These are phyloP conservation scores for Voacanga thouarsii DNA, from an alignment of 257 asterid species.

Conservation along the genomic window DNA sequence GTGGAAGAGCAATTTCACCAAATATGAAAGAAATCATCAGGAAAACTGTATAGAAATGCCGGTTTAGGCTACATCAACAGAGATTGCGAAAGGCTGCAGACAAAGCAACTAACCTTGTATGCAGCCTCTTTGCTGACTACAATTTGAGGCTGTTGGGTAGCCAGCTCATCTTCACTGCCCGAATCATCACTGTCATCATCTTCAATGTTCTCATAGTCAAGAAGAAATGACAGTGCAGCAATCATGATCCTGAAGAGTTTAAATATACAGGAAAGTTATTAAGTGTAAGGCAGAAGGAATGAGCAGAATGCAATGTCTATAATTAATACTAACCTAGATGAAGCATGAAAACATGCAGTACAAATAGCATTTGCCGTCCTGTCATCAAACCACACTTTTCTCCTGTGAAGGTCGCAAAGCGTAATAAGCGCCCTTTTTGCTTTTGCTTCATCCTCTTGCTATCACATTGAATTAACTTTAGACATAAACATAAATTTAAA, in stretches of 20 bases:
- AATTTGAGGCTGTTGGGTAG: conserved; percentile 51
- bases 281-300: not conserved
- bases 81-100: conserved; percentile 11
- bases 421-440: conserved; percentile 77
- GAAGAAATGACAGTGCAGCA: conserved; percentile 86
- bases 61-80: not conserved
- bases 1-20: not conserved
- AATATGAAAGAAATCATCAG: not conserved
- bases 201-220: conserved; percentile 85
- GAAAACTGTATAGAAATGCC: not conserved
- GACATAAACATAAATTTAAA: conserved; percentile 10
- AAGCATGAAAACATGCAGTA: conserved; percentile 76
- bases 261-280: conserved; percentile 11
- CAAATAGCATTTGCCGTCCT: conserved; percentile 94
- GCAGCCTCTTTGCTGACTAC: conserved; percentile 70
- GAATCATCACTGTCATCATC: conserved; percentile 72
- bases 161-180: conserved; percentile 63
- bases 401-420: conserved; percentile 77
- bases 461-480: conserved; percentile 20
- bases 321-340: conserved; percentile 47
- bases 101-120: conserved; percentile 66
- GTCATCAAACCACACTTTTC: conserved; percentile 88
- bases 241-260: conserved; percentile 76
- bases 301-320: not conserved
- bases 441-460: conserved; percentile 88